Percentiles rank a stretch among this genome's conserved stretches.
Evolutionary conservation across 2,329 filamentous ascomycete species (phyloP).

Genomic region (Apiospora pterosperma): DNA sequence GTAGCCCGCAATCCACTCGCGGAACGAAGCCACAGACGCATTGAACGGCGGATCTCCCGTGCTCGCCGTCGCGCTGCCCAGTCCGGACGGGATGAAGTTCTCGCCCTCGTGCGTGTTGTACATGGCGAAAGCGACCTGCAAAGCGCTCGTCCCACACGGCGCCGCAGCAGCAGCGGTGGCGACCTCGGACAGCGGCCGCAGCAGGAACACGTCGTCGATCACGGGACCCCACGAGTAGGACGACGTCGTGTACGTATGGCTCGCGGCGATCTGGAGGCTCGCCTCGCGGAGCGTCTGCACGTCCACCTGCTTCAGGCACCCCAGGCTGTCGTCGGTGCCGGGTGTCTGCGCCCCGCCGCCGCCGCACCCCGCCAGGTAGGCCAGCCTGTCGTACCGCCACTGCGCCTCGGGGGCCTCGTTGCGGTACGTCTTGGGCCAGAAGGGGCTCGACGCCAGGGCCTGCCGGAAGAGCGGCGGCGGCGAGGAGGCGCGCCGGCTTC

Average conservation of each 20-base stretch:
- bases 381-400: conserved; percentile 44
- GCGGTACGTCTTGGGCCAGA: conserved; percentile 56
- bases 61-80: conserved; percentile 30
- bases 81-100: conserved; percentile 53
- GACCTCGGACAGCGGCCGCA: conserved; percentile 39
- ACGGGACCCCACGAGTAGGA: conserved; percentile 60
- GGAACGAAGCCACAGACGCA: conserved; percentile 44
- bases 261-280: conserved; percentile 42
- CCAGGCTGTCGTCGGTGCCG: conserved; percentile 34
- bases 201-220: conserved; percentile 53
- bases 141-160: not conserved
- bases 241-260: conserved; percentile 50
- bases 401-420: conserved; percentile 50
- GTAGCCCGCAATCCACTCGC: conserved; percentile 50
- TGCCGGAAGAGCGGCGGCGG: conserved; percentile 43
- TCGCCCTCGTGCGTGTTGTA: conserved; percentile 63
- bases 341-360: no score
- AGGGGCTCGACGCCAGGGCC: conserved; percentile 48
- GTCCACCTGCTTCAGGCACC: conserved; percentile 52
- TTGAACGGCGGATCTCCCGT: conserved; percentile 42
- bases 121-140: conserved; percentile 44
- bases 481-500: not conserved
- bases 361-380: conserved; percentile 44
- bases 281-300: conserved; percentile 52
- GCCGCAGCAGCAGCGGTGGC: conserved; percentile 25